Conservation (phyloP, 2,329 filamentous ascomycete genomes). For the Alternaria brassicicola region DNA sequence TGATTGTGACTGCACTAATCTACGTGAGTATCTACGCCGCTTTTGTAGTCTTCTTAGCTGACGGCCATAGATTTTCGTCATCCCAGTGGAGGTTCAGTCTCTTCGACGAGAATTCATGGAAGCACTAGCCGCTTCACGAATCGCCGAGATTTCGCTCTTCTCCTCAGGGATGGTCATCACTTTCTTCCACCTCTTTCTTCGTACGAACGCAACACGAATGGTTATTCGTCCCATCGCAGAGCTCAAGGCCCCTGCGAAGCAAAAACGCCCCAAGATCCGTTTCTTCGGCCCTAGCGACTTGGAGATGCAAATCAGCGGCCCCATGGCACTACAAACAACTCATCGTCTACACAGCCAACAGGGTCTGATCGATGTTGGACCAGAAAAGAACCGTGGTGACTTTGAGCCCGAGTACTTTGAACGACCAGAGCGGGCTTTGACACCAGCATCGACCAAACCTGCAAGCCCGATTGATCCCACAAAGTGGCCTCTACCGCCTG, state of each 20-base stretch:
- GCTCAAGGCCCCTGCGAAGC: slow-evolving; percentile 47
- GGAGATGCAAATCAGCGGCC: slow-evolving; percentile 51
- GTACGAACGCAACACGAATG: slow-evolving; percentile 65
- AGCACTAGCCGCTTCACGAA: slow-evolving; percentile 63
- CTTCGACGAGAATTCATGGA: slow-evolving; percentile 52
- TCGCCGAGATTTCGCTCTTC: slow-evolving; percentile 70
- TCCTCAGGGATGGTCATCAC: slow-evolving; percentile 69
- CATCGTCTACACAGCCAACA: slow-evolving; percentile 43
- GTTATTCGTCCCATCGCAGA: slow-evolving; percentile 59
- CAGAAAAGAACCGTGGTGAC: slow-evolving; percentile 47
- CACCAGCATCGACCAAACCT: slow-evolving; percentile 36
- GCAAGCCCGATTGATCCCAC: slow-evolving; percentile 40
- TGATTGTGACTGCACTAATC: slow-evolving; percentile 62
- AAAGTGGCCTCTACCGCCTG: slow-evolving; percentile 47
- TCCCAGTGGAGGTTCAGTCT: slow-evolving; percentile 67
- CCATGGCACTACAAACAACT: slow-evolving; percentile 42
- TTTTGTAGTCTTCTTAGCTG: background rate
- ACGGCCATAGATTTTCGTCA: slow-evolving; percentile 57
- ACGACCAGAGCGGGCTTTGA: slow-evolving; percentile 40
- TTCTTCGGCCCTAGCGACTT: slow-evolving; percentile 54
- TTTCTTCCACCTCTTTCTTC: slow-evolving; percentile 69
- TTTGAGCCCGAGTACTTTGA: slow-evolving; percentile 43
- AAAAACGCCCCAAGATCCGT: slow-evolving; percentile 57
- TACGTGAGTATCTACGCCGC: slow-evolving; percentile 54
- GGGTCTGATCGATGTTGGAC: slow-evolving; percentile 45